Percentiles rank a stretch among this genome's conserved stretches.
Conservation (phyloP, 108 stramenopile species). For the Parmales sp. region DNA sequence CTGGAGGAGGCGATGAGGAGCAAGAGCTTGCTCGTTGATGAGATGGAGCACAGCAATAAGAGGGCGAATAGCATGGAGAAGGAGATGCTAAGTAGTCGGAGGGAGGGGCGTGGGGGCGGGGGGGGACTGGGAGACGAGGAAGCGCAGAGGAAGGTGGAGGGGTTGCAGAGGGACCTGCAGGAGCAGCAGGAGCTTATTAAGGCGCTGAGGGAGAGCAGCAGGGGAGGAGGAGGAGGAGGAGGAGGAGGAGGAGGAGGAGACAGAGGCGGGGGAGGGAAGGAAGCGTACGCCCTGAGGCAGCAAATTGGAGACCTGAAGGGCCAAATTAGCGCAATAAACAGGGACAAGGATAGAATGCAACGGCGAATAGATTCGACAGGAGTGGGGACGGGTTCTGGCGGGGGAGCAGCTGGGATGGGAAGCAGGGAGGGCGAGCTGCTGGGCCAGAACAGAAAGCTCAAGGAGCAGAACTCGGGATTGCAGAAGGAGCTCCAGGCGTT, state of each 20-base stretch:
- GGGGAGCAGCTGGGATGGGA: background rate
- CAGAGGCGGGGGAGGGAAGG: background rate
- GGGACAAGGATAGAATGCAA: conserved; percentile 10
- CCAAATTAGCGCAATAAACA: background rate
- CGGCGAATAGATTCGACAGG: background rate
- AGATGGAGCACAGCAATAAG: conserved; percentile 9
- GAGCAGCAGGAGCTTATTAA: conserved; percentile 10
- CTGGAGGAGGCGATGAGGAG: conserved; percentile 18
- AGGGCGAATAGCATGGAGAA: background rate
- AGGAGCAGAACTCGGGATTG: conserved; percentile 34
- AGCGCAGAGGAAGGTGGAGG: conserved; percentile 13
- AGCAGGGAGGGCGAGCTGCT: conserved; percentile 1
- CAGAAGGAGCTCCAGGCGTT: conserved; percentile 38
- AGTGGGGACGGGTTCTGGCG: background rate
- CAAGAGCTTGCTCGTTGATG: conserved; percentile 14
- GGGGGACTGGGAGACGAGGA: background rate
- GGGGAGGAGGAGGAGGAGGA: background rate
- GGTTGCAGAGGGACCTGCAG: conserved; percentile 15
- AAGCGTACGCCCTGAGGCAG: background rate
- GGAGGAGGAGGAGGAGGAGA: background rate
- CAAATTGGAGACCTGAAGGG: conserved; percentile 10
- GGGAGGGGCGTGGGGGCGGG: background rate
- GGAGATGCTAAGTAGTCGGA: background rate
- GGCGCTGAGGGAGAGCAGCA: conserved; percentile 6
- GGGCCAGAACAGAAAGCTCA: conserved; percentile 10